Conservation (phyloP, 225 moss, liverwort and hornwort genomes). For the Physcomitrellopsis africana region DNA sequence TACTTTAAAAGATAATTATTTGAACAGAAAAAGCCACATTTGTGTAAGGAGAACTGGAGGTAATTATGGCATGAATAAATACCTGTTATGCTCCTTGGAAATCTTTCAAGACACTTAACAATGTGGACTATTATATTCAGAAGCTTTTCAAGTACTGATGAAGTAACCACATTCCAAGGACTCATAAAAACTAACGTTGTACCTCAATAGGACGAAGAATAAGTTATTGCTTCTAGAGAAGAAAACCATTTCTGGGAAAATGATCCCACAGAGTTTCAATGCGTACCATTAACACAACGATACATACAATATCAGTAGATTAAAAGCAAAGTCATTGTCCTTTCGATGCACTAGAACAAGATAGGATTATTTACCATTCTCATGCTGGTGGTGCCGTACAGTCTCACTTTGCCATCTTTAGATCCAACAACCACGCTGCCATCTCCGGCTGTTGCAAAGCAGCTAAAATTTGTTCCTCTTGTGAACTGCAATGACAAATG, state of each 20-base stretch:
- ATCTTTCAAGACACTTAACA: neutral
- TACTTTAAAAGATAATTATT: neutral
- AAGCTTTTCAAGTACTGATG: neutral
- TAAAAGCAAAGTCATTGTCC: neutral
- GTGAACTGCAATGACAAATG: constrained; percentile 56
- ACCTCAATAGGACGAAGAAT: neutral
- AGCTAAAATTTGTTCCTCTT: constrained; percentile 85
- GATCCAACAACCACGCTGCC: constrained; percentile 95
- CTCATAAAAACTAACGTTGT: neutral
- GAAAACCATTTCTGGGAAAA: neutral
- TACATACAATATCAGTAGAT: neutral
- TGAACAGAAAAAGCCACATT: neutral
- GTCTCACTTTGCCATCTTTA: constrained; percentile 89
- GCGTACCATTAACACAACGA: neutral
- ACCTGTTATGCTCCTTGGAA: neutral
- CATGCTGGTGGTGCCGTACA: constrained; percentile 92
- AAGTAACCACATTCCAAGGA: neutral
- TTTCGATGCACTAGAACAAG: neutral
- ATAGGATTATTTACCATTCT: constrained; percentile 46
- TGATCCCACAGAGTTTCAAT: neutral
- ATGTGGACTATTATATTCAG: neutral
- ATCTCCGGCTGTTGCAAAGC: constrained; percentile 88
- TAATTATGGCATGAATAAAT: neutral
- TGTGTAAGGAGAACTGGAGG: neutral
- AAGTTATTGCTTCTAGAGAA: neutral